Evolutionary conservation across 2,329 filamentous ascomycete genomes (phyloP).

Genomic region (Fusarium sp.): DNA sequence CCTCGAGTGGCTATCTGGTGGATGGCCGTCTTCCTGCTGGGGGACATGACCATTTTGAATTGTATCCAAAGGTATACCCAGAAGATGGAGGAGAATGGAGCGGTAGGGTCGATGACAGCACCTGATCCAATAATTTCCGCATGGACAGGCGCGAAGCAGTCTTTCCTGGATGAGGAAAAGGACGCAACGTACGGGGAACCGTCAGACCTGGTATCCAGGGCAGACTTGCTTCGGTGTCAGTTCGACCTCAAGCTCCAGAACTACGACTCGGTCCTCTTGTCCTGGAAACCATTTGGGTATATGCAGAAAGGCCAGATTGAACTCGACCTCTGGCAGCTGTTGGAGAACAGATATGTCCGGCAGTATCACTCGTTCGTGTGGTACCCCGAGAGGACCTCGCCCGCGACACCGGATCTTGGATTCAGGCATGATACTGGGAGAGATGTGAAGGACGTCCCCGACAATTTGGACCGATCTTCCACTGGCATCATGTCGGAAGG

Average conservation of each 20-base stretch:
- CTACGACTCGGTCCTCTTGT: neutral
- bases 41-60: neutral
- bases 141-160: neutral
- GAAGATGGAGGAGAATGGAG: neutral
- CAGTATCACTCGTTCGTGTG: constrained; percentile 2
- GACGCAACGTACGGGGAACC: neutral
- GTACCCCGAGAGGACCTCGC: neutral
- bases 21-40: neutral
- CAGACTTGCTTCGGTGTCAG: neutral
- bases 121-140: neutral
- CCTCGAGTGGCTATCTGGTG: constrained; percentile 1
- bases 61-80: neutral
- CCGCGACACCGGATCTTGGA: neutral
- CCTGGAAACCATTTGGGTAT: constrained; percentile 6
- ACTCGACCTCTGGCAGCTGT: neutral
- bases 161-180: neutral
- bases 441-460: neutral
- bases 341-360: neutral
- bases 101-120: neutral
- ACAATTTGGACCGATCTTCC: neutral
- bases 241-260: constrained; percentile 5
- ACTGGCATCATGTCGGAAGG: no score
- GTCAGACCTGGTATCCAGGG: neutral
- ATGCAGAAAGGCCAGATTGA: neutral
- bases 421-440: neutral